Base-by-base conservation (phyloP, 2,329 filamentous ascomycete species). In the Huntiella decipiens region DNA sequence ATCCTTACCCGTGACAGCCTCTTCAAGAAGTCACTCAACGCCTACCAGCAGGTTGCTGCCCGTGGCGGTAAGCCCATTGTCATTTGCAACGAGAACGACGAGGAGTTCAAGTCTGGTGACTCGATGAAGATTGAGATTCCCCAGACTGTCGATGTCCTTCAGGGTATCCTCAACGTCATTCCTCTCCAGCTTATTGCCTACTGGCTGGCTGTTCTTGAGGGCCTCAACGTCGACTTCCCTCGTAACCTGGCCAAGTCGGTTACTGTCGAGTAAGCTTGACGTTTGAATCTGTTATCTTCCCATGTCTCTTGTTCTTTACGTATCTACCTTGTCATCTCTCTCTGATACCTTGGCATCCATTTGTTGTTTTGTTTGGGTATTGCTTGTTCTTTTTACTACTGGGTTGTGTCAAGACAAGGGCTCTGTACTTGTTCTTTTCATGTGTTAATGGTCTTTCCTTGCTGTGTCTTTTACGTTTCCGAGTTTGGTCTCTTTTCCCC, bases 171-270 rank as follows among this genome's bases (percentile, higher is more conserved):
- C 60, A 98, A 98, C 65, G 91, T 98, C 58, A 84, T 98, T 55
- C 91, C 91, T 44, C 74, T 98, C 58, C 91, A 98, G 71, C 73
- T 98, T 56, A 95, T 98, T 68, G 84, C 91, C 50, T 98, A 98
- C 74, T 96, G 91, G 88, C 77, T 98, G 53, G 91, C 91, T 46
- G 88, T 98, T 57, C 81, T 82, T 54, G 91, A 94, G 69, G 88
- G 87, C 44, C 71, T 95, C 54, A 96, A 98, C 61, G 91, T 98
- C 50, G 91, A 98, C 62, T 96, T 96, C 77, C 91, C 91, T 49
- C 82, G 91, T 59, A 98, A 98, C 71, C 68, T 98, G 67, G 91
- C 91, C 63, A 98, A 98, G 77, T 94, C 86, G 52, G 91, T 98
- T 53, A 98, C 91, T 53, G 91, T 98, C 55, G 91, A 98, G 76